phyloP scores from a whole-genome alignment of 129 eudicot genomes.

The Ambrosia trifida region DNA sequence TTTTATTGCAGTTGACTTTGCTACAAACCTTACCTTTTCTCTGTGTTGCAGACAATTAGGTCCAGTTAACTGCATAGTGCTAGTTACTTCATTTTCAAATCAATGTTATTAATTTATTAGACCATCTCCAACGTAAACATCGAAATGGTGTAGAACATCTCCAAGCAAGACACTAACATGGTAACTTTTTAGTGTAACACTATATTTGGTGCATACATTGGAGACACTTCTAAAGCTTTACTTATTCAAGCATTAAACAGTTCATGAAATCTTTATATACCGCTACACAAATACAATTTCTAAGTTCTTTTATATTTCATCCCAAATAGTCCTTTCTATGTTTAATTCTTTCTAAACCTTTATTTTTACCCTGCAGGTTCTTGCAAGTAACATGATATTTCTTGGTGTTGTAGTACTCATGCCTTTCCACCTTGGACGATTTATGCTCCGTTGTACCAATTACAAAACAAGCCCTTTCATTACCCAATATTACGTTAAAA shows the following conservation, averaged over 20 bases:
- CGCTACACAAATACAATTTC: not conserved
- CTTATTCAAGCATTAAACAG: not conserved
- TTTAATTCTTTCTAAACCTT: not conserved
- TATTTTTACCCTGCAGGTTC: slow-evolving; percentile 58
- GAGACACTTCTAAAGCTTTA: not conserved
- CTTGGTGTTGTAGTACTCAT: slow-evolving; percentile 85
- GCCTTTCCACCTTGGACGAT: slow-evolving; percentile 84
- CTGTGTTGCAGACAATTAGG: not conserved
- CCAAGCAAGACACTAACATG: not conserved
- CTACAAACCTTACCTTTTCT: not conserved
- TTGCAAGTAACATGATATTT: slow-evolving; percentile 96
- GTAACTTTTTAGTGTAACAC: not conserved
- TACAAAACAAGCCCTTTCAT: slow-evolving; percentile 70
- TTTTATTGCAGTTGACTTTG: not conserved
- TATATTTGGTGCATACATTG: not conserved
- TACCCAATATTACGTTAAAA: slow-evolving; percentile 80
- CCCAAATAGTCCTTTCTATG: not conserved
- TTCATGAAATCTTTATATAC: not conserved
- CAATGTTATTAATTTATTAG: not conserved
- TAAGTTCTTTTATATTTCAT: not conserved
- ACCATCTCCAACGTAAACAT: not conserved
- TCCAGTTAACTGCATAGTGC: not conserved
- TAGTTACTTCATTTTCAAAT: not conserved
- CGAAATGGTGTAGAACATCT: not conserved
- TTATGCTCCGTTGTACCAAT: slow-evolving; percentile 65